Evolutionary conservation across 2,329 filamentous ascomycete species (phyloP).

Genomic region (Pseudomassariella vexata): DNA sequence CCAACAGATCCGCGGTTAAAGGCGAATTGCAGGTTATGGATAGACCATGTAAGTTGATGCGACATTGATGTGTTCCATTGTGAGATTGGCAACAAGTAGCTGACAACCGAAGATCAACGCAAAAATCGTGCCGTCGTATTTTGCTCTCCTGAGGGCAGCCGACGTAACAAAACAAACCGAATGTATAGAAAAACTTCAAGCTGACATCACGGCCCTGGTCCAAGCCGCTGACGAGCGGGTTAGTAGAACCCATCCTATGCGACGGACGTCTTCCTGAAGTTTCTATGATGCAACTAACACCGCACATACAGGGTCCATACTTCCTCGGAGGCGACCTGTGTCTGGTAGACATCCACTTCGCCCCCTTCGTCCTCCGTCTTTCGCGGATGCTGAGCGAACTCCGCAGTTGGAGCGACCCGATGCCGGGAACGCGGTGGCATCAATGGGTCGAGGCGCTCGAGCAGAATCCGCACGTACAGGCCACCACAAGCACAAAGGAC

Average conservation of each 20-base stretch:
- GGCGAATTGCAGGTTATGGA: slow-evolving; percentile 74
- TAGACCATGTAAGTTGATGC: slow-evolving; percentile 59
- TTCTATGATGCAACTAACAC: no score
- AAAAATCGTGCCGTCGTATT: slow-evolving; percentile 71
- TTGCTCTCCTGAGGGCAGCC: slow-evolving; percentile 63
- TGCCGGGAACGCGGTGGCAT: slow-evolving; percentile 59
- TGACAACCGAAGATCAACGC: slow-evolving; percentile 58
- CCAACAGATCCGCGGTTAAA: slow-evolving; percentile 60
- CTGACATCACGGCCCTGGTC: slow-evolving; percentile 51
- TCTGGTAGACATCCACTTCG: slow-evolving; percentile 70
- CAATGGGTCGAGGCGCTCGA: slow-evolving; percentile 68
- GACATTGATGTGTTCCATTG: background rate
- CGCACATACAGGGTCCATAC: slow-evolving; percentile 52
- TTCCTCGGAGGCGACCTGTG: slow-evolving; percentile 50
- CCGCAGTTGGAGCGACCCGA: slow-evolving; percentile 59
- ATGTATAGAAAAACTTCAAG: slow-evolving; percentile 55
- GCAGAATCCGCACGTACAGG: slow-evolving; percentile 52
- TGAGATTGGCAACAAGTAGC: background rate
- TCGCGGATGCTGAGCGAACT: slow-evolving; percentile 60
- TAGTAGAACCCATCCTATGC: slow-evolving; percentile 9
- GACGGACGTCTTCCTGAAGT: slow-evolving; percentile 1
- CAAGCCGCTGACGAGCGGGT: slow-evolving; percentile 41
- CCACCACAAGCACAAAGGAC: slow-evolving; percentile 59
- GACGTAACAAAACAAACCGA: slow-evolving; percentile 52
- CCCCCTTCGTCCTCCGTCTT: slow-evolving; percentile 68